phyloP scores from a whole-genome alignment of 2,329 filamentous ascomycete species.

The Calonectria leucothoes region DNA sequence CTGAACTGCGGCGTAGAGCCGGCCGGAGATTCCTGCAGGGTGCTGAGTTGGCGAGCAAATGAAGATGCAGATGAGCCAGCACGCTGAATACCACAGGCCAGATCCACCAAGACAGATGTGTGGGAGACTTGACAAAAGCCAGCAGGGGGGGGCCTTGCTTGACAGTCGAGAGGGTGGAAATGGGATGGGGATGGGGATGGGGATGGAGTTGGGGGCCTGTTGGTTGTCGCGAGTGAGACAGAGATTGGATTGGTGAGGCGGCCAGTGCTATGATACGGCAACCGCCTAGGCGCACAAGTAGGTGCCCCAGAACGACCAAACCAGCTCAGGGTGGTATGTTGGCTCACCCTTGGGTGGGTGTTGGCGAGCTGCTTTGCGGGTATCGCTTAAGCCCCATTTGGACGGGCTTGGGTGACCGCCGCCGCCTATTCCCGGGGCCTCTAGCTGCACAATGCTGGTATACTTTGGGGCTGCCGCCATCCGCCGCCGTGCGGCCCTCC shows the following conservation, averaged over 20 bases:
- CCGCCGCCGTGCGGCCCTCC: background rate
- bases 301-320: background rate
- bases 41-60: background rate
- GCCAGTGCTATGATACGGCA: background rate
- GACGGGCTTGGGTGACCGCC: background rate
- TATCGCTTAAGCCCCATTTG: background rate
- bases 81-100: background rate
- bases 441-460: background rate
- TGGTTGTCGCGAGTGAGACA: background rate
- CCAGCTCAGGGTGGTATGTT: background rate
- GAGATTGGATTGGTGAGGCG: background rate
- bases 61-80: background rate
- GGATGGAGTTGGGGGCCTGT: background rate
- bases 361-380: background rate
- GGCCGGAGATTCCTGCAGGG: background rate
- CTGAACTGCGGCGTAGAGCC: background rate
- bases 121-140: background rate
- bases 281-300: background rate
- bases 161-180: background rate
- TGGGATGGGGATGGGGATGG: background rate
- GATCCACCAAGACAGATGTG: background rate
- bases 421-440: background rate
- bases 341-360: background rate
- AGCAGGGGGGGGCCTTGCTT: conserved; percentile 5
- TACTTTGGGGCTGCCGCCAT: background rate